Evolutionary conservation across 2,329 filamentous ascomycete species (phyloP).

Genomic region (Colletotrichum sp.): DNA sequence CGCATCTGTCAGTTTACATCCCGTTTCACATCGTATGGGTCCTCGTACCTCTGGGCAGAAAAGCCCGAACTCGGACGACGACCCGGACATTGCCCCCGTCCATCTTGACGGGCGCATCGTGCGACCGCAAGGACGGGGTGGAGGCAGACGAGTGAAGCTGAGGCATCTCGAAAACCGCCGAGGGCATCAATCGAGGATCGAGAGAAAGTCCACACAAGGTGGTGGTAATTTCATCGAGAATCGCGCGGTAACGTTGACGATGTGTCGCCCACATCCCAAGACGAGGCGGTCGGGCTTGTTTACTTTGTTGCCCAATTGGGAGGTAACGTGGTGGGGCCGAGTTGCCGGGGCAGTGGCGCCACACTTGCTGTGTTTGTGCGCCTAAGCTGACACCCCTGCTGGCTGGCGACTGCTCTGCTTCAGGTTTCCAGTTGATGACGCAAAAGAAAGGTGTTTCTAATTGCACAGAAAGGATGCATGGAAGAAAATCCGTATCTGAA

Average conservation of each 20-base stretch:
- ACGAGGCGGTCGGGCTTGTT: slow-evolving; percentile 21
- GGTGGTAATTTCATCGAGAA: slow-evolving; percentile 42
- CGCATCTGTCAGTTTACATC: not conserved
- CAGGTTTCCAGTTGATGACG: not conserved
- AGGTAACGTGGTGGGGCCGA: slow-evolving; percentile 15
- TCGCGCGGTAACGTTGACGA: slow-evolving; percentile 43
- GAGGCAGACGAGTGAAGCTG: slow-evolving; percentile 71
- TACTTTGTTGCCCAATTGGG: slow-evolving; percentile 24
- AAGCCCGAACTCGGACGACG: slow-evolving; percentile 80
- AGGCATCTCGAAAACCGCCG: slow-evolving; percentile 37
- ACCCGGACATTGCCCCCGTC: slow-evolving; percentile 79
- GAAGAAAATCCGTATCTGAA: not conserved
- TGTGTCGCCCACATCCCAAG: slow-evolving; percentile 23
- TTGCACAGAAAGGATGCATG: not conserved
- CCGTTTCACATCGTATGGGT: not conserved
- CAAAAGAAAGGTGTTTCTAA: not conserved
- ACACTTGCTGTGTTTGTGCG: slow-evolving; percentile 9
- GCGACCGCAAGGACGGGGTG: slow-evolving; percentile 77
- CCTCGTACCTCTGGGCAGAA: slow-evolving; percentile 76
- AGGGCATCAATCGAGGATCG: slow-evolving; percentile 50
- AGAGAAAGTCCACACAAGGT: slow-evolving; percentile 45
- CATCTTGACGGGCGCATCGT: slow-evolving; percentile 69
- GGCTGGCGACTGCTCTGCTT: not conserved
- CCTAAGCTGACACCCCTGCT: not conserved
- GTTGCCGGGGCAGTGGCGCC: slow-evolving; percentile 23